These are phyloP conservation scores for Bretschneidera sinensis DNA, from an alignment of 345 rosid species.

Conservation along the genomic window DNA sequence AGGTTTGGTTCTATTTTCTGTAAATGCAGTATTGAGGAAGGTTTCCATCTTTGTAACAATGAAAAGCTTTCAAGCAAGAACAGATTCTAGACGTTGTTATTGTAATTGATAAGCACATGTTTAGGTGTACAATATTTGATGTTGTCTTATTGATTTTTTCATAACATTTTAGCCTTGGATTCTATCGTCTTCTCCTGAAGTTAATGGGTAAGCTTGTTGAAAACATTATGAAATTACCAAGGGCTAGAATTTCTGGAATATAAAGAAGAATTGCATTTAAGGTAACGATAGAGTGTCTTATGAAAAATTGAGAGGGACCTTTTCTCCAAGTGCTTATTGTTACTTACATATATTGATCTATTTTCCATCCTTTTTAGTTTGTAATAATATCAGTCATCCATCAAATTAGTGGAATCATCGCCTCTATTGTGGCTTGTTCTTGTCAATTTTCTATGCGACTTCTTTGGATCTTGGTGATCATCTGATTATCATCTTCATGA, in stretches of 20 bases:
- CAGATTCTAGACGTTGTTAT: too few relatives aligned
- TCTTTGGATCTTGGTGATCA: neutral
- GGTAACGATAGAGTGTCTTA: too few relatives aligned
- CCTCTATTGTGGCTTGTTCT: neutral
- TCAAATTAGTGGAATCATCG: neutral
- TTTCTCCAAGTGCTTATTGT: neutral
- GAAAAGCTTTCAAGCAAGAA: neutral
- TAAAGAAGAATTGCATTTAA: too few relatives aligned
- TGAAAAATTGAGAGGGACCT: neutral
- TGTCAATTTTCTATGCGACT: neutral
- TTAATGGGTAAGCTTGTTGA: too few relatives aligned
- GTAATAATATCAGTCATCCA: neutral
- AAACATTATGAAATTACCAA: too few relatives aligned
- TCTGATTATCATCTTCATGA: too few relatives aligned
- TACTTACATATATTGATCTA: too few relatives aligned
- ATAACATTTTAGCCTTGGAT: too few relatives aligned
- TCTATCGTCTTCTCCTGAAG: neutral
- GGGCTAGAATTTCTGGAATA: neutral
- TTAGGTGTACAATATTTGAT: too few relatives aligned
- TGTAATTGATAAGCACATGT: too few relatives aligned
- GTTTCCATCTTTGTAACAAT: neutral
- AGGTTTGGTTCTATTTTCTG: slow-evolving; percentile 39
- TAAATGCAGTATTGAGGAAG: neutral
- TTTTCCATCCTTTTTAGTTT: neutral
- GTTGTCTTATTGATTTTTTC: too few relatives aligned